Conservation (phyloP, 306 rosid genomes). For the Dryas alaskensis region DNA sequence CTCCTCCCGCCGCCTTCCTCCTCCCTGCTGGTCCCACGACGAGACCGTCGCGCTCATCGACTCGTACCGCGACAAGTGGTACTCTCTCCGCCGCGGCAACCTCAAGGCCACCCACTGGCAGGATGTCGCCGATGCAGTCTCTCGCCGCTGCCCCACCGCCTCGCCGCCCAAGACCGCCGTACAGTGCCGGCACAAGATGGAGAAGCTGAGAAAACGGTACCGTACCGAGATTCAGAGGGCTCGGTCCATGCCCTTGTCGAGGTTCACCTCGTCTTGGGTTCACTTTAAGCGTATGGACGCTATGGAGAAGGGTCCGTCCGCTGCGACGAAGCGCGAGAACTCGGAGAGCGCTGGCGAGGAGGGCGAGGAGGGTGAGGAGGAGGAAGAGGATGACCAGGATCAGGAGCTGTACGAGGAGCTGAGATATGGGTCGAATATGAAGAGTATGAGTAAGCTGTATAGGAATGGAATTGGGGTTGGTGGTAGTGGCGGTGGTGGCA, state of each 20-base stretch:
- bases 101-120: constrained; percentile 96
- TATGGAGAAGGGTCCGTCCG: constrained; percentile 80
- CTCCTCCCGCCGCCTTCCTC: constrained; percentile 76
- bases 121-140: constrained; percentile 78
- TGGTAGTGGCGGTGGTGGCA: not conserved
- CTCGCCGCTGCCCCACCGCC: constrained; percentile 59
- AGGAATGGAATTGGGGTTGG: constrained; percentile 41
- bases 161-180: constrained; percentile 82
- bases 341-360: constrained; percentile 49
- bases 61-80: constrained; percentile 85
- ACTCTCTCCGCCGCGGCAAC: constrained; percentile 84
- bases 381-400: constrained; percentile 56
- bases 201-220: constrained; percentile 82
- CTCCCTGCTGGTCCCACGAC: constrained; percentile 91
- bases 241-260: constrained; percentile 51
- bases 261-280: constrained; percentile 72
- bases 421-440: constrained; percentile 56
- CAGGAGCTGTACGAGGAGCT: constrained; percentile 60
- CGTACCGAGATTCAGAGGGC: constrained; percentile 88
- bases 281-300: constrained; percentile 88
- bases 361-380: constrained; percentile 29
- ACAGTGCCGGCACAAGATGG: constrained; percentile 98
- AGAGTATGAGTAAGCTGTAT: constrained; percentile 59
- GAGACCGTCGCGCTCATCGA: constrained; percentile 88
- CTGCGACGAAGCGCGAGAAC: constrained; percentile 46